Conservation (phyloP, 306 rosid species). For the Lablab purpureus region DNA sequence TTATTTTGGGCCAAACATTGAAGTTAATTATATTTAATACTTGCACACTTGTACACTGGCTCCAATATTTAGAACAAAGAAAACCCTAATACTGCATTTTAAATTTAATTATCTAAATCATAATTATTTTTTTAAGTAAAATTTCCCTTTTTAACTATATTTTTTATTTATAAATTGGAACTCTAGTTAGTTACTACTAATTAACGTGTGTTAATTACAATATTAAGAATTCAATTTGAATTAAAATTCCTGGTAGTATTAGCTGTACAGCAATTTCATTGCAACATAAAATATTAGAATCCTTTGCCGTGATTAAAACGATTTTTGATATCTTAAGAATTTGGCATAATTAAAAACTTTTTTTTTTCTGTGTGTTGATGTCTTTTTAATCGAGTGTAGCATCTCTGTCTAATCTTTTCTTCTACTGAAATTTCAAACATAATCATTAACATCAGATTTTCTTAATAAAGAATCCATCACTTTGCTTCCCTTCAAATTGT, state of each 20-base stretch:
- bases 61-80: neutral
- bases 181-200: too few relatives aligned
- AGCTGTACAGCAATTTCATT: neutral
- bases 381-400: constrained; percentile 32
- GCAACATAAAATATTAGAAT: constrained; percentile 15
- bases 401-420: constrained; percentile 38
- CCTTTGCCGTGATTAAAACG: neutral
- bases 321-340: neutral
- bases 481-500: constrained; percentile 44
- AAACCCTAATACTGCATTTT: neutral
- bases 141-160: too few relatives aligned
- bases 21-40: neutral
- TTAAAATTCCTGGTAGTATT: neutral
- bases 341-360: neutral
- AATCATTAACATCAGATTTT: constrained; percentile 45
- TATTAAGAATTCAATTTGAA: constrained; percentile 14
- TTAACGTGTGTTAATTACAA: neutral
- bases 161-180: too few relatives aligned
- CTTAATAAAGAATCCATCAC: constrained; percentile 39
- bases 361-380: constrained; percentile 5
- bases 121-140: neutral
- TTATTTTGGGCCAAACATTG: neutral
- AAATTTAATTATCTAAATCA: neutral
- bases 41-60: neutral
- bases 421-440: constrained; percentile 40